phyloP scores from a whole-genome alignment of 768 basidiomycete species.

The Cystofilobasidium macerans region DNA sequence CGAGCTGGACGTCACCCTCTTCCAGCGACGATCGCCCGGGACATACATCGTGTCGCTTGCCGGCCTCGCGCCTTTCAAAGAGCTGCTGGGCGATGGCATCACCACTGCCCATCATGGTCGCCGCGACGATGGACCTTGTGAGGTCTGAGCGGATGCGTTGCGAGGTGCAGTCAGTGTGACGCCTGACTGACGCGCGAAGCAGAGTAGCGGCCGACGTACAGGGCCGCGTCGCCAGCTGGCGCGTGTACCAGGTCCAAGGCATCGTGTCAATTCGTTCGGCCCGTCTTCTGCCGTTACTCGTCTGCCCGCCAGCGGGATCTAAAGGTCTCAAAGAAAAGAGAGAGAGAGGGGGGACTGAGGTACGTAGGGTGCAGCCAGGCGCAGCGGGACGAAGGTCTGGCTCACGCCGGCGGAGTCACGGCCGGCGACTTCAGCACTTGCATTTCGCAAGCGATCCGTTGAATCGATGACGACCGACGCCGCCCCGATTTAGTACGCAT shows the following conservation, averaged over 20 bases:
- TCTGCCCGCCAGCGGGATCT: too few relatives aligned
- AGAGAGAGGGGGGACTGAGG: too few relatives aligned
- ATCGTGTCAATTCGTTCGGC: background rate
- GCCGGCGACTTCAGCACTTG: too few relatives aligned
- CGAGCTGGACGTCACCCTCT: background rate
- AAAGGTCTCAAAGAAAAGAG: too few relatives aligned
- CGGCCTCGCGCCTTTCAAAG: slow-evolving; percentile 12
- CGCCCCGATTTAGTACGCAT: too few relatives aligned
- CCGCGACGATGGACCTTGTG: slow-evolving; percentile 18
- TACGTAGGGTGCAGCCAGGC: too few relatives aligned
- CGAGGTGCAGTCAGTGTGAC: background rate
- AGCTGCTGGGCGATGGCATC: slow-evolving; percentile 18
- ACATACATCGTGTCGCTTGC: slow-evolving; percentile 13
- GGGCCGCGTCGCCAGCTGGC: background rate
- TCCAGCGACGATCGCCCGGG: background rate
- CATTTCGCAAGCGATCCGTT: too few relatives aligned
- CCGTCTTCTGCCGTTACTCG: background rate
- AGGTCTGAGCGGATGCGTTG: background rate
- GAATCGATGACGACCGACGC: too few relatives aligned
- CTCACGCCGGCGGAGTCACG: too few relatives aligned
- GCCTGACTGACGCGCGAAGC: background rate
- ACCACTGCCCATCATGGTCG: slow-evolving; percentile 19
- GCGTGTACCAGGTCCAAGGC: slow-evolving; percentile 5
- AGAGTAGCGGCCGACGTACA: background rate
- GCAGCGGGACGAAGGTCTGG: too few relatives aligned